Base-by-base conservation (phyloP, 2,329 filamentous ascomycete species). In the Neopestalotiopsis rosae region DNA sequence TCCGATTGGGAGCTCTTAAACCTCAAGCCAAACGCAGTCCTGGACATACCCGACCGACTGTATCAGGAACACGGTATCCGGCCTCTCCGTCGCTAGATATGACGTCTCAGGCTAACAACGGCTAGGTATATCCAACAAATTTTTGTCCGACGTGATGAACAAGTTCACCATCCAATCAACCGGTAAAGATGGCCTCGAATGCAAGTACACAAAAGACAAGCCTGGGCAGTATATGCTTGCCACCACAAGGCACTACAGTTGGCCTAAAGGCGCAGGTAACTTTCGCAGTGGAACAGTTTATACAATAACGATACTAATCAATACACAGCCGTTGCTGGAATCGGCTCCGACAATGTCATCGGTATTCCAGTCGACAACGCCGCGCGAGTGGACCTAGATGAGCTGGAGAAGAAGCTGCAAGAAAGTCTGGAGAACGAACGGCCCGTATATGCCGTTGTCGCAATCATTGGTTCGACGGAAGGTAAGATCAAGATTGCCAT, bases 261-360 rank as follows among this genome's bases (percentile, higher is more conserved):
- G 84, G 84, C 83, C 83, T 0, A 86, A 86, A 67, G 79, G 79
- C 62, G 81, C 74, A n/a, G 83, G 84, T 85, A 68, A 70, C 80
- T 74, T 34, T 17, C 12, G 1, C 28, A 10, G 17, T 3, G 57
- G 32, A 12, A 42, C 7, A 5, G 13, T 24, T 3, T 5, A 42
- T 12, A 62, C 10, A 2, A 6, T 4, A 10, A 5, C 6, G 2
- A 40, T 9, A 12, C 49, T 42, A 30, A 2, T 4, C 1, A 4
- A 5, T 40, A 84, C 82, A 82, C 0, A 79, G 86, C 45, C 72
- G 79, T 1, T 14, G 59, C 59, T 20, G 84, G 84, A 0, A 74
- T 86, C n/a, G 83, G 84, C 0, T 82, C 83, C 0, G 77, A 77
- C 0, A 83, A 82, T 42, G 74, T 84, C 0, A 69, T 83, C 7